phyloP scores from a whole-genome alignment of 75 land plant species.

The Pseudotsuga menziesii region DNA sequence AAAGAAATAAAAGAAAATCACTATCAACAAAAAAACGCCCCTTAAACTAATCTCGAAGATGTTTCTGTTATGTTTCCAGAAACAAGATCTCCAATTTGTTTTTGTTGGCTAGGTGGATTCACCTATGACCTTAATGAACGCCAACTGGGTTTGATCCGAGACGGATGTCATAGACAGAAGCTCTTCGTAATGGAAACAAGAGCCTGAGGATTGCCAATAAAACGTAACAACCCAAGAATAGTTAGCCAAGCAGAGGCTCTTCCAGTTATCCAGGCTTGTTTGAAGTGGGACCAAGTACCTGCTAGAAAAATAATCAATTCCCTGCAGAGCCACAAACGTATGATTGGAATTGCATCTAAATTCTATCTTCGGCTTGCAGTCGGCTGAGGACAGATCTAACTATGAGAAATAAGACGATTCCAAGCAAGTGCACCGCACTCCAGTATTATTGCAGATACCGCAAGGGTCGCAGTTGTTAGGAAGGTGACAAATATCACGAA shows the following conservation, averaged over 20 bases:
- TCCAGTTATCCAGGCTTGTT: slow-evolving; percentile 21
- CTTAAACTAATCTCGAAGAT: not conserved
- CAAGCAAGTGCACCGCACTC: slow-evolving; percentile 42
- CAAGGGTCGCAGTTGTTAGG: slow-evolving; percentile 35
- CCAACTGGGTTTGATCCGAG: slow-evolving; percentile 4
- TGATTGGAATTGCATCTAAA: not conserved
- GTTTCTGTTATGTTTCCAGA: slow-evolving; percentile 4
- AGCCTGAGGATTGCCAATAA: slow-evolving; percentile 23
- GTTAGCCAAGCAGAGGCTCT: slow-evolving; percentile 38
- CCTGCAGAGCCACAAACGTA: slow-evolving; percentile 12
- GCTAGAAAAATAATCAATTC: slow-evolving; percentile 37
- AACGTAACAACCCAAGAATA: slow-evolving; percentile 59
- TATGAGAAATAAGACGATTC: not conserved
- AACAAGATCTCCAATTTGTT: not conserved
- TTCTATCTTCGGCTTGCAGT: not conserved
- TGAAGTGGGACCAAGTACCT: slow-evolving; percentile 20
- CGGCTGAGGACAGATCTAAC: no score
- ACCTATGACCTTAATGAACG: not conserved
- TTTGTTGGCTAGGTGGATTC: not conserved
- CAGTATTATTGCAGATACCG: slow-evolving; percentile 39
- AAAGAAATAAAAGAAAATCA: not conserved
- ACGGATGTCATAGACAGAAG: not conserved
- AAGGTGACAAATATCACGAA: slow-evolving; percentile 20
- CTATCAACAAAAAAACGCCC: slow-evolving; percentile 20
- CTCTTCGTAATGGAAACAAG: slow-evolving; percentile 10